These are phyloP conservation scores for Phlyctochytrium bullatum DNA, from an alignment of 192 early-diverging fungal genomes.

Conservation along the genomic window DNA sequence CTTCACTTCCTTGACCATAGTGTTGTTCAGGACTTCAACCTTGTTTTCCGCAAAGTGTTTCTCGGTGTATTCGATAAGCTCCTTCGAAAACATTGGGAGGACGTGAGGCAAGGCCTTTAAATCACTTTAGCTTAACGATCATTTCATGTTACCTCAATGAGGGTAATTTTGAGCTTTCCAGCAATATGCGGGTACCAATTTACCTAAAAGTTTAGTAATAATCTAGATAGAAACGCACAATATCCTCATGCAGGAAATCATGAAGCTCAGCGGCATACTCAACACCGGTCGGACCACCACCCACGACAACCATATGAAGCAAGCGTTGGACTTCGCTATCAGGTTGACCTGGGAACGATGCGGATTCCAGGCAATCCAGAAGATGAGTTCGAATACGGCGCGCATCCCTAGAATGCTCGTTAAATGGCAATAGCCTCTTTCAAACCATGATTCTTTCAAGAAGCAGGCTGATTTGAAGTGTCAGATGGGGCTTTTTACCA, in stretches of 20 bases:
- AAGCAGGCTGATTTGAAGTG: slow-evolving; percentile 54
- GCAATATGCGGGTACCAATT: slow-evolving; percentile 77
- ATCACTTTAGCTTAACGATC: background rate
- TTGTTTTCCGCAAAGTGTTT: slow-evolving; percentile 72
- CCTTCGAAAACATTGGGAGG: slow-evolving; percentile 71
- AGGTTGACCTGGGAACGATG: slow-evolving; percentile 70
- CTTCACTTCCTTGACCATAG: slow-evolving; percentile 74
- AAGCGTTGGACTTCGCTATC: slow-evolving; percentile 69
- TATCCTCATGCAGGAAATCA: slow-evolving; percentile 77
- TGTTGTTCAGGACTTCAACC: slow-evolving; percentile 72
- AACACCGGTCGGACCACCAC: slow-evolving; percentile 58
- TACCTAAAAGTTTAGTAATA: slow-evolving; percentile 10
- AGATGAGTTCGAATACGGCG: slow-evolving; percentile 72
- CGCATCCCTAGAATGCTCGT: slow-evolving; percentile 66
- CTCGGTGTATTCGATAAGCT: slow-evolving; percentile 80
- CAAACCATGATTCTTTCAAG: slow-evolving; percentile 62
- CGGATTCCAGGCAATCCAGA: slow-evolving; percentile 70
- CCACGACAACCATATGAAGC: slow-evolving; percentile 79
- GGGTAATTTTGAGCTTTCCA: slow-evolving; percentile 73
- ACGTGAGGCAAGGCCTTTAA: slow-evolving; percentile 66
- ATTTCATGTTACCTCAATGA: slow-evolving; percentile 52
- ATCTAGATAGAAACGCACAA: slow-evolving; percentile 39
- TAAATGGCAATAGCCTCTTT: background rate
- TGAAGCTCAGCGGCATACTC: slow-evolving; percentile 82
- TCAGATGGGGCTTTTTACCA: background rate